Conservation (phyloP, 164 flowering plant species). For the Nymphaea thermarum region DNA sequence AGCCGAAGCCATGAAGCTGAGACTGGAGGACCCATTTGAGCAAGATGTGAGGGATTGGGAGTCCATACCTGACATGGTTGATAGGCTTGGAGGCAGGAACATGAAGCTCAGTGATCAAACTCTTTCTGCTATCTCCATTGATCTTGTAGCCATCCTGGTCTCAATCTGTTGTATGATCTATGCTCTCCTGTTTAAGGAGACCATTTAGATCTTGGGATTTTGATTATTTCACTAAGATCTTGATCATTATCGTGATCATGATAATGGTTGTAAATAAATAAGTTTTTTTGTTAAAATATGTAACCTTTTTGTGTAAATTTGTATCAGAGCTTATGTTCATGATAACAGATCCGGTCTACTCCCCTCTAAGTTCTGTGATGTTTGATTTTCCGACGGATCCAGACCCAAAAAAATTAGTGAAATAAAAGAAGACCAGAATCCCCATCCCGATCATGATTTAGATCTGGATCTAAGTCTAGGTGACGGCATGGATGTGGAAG, state of each 20-base stretch:
- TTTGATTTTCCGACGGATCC: too few species aligned
- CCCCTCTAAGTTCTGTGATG: background rate
- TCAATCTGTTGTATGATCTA: slow-evolving; percentile 17
- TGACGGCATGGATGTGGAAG: background rate
- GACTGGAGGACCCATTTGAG: slow-evolving; percentile 59
- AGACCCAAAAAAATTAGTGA: too few species aligned
- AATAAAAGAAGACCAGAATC: background rate
- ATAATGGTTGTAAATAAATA: background rate
- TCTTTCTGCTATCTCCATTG: slow-evolving; percentile 54
- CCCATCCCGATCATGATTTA: background rate
- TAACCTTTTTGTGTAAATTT: background rate
- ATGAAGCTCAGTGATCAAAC: slow-evolving; percentile 77
- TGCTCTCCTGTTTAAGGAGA: background rate
- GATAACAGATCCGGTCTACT: background rate
- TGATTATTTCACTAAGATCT: background rate
- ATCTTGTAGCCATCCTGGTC: slow-evolving; percentile 35
- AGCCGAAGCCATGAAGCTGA: slow-evolving; percentile 64
- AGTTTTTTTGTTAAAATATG: too few species aligned
- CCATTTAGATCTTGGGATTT: background rate
- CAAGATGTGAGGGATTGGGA: slow-evolving; percentile 33
- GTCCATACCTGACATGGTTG: slow-evolving; percentile 67
- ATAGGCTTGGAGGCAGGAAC: slow-evolving; percentile 73
- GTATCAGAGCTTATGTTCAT: background rate
- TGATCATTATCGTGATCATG: background rate
- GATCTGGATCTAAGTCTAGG: background rate